A percentile compares a stretch with the other conserved stretches of the same genome.
Evolutionary conservation across 2,329 filamentous ascomycete genomes (phyloP).

Genomic region (Zymoseptoria passerinii): DNA sequence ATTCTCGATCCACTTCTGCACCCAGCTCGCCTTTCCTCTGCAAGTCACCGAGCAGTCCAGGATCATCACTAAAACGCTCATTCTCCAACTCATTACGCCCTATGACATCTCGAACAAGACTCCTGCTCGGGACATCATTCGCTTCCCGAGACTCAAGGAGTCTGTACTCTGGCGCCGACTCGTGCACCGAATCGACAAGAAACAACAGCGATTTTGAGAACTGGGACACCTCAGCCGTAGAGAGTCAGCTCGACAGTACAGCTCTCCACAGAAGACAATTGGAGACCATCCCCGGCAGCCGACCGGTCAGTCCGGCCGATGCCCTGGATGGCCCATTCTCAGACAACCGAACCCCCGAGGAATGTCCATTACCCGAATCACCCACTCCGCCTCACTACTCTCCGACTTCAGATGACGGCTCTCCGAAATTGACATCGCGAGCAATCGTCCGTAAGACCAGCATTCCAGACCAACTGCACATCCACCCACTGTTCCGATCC

Average conservation of each 20-base stretch:
- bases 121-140: constrained; percentile 46
- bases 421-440: constrained; percentile 9
- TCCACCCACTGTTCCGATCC: constrained; percentile 69
- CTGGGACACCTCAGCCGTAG: constrained; percentile 65
- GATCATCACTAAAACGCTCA: constrained; percentile 21
- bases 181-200: constrained; percentile 29
- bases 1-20: background rate
- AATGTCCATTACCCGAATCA: constrained; percentile 11
- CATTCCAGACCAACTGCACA: constrained; percentile 52
- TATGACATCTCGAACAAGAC: constrained; percentile 48
- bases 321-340: constrained; percentile 47
- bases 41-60: constrained; percentile 12
- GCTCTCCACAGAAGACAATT: constrained; percentile 45
- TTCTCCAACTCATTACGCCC: constrained; percentile 38
- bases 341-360: constrained; percentile 33
- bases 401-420: background rate
- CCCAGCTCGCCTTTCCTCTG: constrained; percentile 18
- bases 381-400: constrained; percentile 4
- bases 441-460: constrained; percentile 6
- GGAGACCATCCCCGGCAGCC: constrained; percentile 63
- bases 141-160: constrained; percentile 34
- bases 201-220: constrained; percentile 58
- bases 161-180: constrained; percentile 23
- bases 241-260: constrained; percentile 52
- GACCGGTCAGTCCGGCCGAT: constrained; percentile 56